phyloP scores from a whole-genome alignment of 331 rosid species.

The Malus hybrid region DNA sequence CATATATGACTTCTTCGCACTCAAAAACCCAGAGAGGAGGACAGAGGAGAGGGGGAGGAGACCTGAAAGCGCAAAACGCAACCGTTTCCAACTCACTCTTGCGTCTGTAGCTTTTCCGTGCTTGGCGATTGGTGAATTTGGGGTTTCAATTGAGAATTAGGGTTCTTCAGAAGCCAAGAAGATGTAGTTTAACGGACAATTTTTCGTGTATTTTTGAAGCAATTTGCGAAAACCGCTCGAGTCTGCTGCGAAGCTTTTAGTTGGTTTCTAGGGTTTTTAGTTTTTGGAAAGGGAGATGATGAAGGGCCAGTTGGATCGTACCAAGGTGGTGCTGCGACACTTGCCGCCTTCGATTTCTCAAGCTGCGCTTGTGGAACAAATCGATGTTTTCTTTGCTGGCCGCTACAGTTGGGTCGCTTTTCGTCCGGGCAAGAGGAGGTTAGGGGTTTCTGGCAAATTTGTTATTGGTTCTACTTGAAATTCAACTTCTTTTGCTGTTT shows the following conservation, averaged over 20 bases:
- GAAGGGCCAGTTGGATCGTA: slow-evolving; percentile 53
- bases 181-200: slow-evolving; percentile 24
- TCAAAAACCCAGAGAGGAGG: background rate
- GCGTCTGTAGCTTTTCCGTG: background rate
- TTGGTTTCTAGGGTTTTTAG: slow-evolving; percentile 29
- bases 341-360: slow-evolving; percentile 74
- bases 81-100: background rate
- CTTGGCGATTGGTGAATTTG: slow-evolving; percentile 12
- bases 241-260: background rate
- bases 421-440: slow-evolving; percentile 71
- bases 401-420: slow-evolving; percentile 58
- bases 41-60: background rate
- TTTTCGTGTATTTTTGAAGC: background rate
- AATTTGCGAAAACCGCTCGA: background rate
- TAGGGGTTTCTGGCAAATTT: background rate
- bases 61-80: background rate
- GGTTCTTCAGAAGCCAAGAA: background rate
- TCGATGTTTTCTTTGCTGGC: slow-evolving; percentile 50
- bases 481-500: background rate
- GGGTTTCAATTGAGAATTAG: slow-evolving; percentile 15
- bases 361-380: slow-evolving; percentile 52
- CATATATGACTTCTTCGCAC: background rate
- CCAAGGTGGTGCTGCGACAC: slow-evolving; percentile 78
- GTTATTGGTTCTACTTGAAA: background rate
- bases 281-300: slow-evolving; percentile 19